Percentiles rank a stretch among this genome's conserved stretches.
These are phyloP conservation scores for Citrus australasica DNA, from an alignment of 345 rosid species.

Conservation along the genomic window DNA sequence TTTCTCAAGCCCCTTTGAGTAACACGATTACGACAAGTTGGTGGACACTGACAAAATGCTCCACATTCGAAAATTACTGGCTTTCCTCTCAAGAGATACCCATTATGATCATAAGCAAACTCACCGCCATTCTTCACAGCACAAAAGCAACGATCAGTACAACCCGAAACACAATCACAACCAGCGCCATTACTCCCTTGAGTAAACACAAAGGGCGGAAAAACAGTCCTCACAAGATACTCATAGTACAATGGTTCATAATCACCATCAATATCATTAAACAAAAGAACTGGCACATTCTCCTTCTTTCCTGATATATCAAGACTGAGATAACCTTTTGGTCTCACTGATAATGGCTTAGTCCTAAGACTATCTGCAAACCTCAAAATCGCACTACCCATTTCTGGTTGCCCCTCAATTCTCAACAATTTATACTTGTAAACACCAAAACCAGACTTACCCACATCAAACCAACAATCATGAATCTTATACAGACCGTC, in stretches of 20 bases:
- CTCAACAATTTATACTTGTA: slow-evolving; percentile 67
- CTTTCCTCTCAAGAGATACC: slow-evolving; percentile 67
- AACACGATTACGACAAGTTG: slow-evolving; percentile 71
- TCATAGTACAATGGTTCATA: slow-evolving; percentile 83
- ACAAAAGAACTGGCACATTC: slow-evolving; percentile 60
- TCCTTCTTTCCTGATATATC: slow-evolving; percentile 70
- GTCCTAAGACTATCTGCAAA: slow-evolving; percentile 57
- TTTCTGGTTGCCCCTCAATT: slow-evolving; percentile 74
- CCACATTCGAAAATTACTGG: slow-evolving; percentile 85
- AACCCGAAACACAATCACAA: slow-evolving; percentile 64
- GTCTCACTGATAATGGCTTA: slow-evolving; percentile 58
- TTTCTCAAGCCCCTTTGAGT: slow-evolving; percentile 67
- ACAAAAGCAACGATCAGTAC: slow-evolving; percentile 69
- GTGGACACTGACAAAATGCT: slow-evolving; percentile 67
- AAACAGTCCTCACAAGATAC: slow-evolving; percentile 59
- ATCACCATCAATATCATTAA: slow-evolving; percentile 72
- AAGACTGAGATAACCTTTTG: slow-evolving; percentile 65
- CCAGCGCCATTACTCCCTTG: slow-evolving; percentile 46
- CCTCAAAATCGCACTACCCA: slow-evolving; percentile 76
- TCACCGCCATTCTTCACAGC: slow-evolving; percentile 74
- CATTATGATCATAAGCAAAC: slow-evolving; percentile 67
- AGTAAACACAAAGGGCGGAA: slow-evolving; percentile 46
- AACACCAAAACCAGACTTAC: slow-evolving; percentile 91
- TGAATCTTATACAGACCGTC: slow-evolving; percentile 81
- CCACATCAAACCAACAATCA: slow-evolving; percentile 89